These are phyloP conservation scores for Paecilomyces sp. DNA, from an alignment of 2,329 filamentous ascomycete genomes.

Conservation along the genomic window DNA sequence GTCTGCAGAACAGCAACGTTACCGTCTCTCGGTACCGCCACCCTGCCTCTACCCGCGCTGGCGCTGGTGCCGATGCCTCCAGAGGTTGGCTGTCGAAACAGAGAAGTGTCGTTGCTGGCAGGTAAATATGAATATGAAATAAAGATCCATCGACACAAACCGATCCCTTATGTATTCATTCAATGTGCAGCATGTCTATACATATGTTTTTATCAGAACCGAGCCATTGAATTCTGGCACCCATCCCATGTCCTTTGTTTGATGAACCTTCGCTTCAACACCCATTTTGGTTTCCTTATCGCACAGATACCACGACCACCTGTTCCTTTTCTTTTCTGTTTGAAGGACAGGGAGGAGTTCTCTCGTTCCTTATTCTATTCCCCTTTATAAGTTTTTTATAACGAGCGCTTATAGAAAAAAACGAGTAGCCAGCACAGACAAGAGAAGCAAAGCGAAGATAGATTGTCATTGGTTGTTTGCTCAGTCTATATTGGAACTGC, in stretches of 20 bases:
- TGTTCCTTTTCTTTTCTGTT: not conserved
- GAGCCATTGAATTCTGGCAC: not conserved
- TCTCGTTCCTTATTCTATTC: not conserved
- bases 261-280: not conserved
- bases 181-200: not conserved
- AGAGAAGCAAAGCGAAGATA: not conserved
- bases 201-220: not conserved
- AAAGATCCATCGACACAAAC: not conserved
- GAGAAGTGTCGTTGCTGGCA: conserved; percentile 32
- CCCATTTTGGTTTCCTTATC: not conserved
- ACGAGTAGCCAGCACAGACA: not conserved
- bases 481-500: not conserved
- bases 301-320: not conserved
- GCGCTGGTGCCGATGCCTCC: conserved; percentile 29
- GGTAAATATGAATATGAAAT: not conserved
- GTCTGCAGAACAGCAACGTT: conserved; percentile 38
- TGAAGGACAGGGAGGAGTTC: not conserved
- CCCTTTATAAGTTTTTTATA: not conserved
- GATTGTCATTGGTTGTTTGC: not conserved
- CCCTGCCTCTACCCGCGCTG: conserved; percentile 16
- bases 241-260: not conserved
- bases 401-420: not conserved
- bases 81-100: conserved; percentile 40
- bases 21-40: conserved; percentile 33
- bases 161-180: conserved; percentile 1